phyloP scores from a whole-genome alignment of 2,329 filamentous ascomycete genomes.

The Chrysosporium queenslandicum region DNA sequence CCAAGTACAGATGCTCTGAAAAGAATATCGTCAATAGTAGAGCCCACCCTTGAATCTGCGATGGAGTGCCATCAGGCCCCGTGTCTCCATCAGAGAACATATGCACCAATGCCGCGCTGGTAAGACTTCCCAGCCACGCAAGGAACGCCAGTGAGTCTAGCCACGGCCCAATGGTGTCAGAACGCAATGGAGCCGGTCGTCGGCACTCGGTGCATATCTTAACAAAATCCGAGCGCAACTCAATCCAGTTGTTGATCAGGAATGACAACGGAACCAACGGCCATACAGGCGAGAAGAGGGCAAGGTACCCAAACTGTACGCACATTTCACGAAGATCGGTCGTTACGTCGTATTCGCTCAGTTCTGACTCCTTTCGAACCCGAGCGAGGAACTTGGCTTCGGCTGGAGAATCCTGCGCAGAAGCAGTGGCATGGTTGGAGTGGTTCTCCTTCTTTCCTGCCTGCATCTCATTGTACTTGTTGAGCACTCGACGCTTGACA shows the following conservation, averaged over 20 bases:
- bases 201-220: slow-evolving; percentile 88
- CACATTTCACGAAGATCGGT: slow-evolving; percentile 89
- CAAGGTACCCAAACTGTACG: slow-evolving; percentile 78
- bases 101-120: slow-evolving; percentile 77
- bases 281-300: slow-evolving; percentile 89
- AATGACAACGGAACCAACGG: slow-evolving; percentile 84
- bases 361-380: slow-evolving; percentile 70
- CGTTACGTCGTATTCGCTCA: slow-evolving; percentile 80
- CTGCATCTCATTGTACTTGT: slow-evolving; percentile 69
- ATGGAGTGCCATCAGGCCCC: slow-evolving; percentile 27
- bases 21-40: slow-evolving; percentile 73
- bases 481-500: slow-evolving; percentile 65
- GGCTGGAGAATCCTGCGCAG: slow-evolving; percentile 58
- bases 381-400: slow-evolving; percentile 71
- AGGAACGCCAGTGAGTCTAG: slow-evolving; percentile 75
- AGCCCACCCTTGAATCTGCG: slow-evolving; percentile 66
- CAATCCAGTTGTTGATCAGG: slow-evolving; percentile 90
- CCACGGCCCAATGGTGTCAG: slow-evolving; percentile 92
- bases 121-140: slow-evolving; percentile 87
- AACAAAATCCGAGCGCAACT: slow-evolving; percentile 82
- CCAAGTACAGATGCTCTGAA: slow-evolving; percentile 82
- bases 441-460: slow-evolving; percentile 31
- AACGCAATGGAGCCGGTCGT: slow-evolving; percentile 77
- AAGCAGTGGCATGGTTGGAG: slow-evolving; percentile 37
- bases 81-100: slow-evolving; percentile 58